Evolutionary conservation across 2,329 filamentous ascomycete genomes (phyloP), one percentile per base, ranked within the genome.

Genomic region (Boeremia lycopersici): DNA sequence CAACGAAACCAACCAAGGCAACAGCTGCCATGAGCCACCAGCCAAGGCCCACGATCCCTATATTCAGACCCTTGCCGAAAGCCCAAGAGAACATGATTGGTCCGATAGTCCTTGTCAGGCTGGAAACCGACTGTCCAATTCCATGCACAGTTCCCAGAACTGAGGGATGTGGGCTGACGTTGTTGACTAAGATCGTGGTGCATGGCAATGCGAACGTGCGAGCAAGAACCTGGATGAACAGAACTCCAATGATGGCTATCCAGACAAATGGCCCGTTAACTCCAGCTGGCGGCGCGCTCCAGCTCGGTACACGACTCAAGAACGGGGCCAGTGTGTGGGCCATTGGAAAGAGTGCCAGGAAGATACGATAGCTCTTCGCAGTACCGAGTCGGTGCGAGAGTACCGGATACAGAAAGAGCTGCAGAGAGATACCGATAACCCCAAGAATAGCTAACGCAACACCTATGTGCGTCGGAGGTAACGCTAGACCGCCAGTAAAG

Each of bases 11-110:
- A 19, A 76, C 72, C 0, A 83, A 58, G 0, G 83, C 83, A 7
- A 86, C 74, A 3, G 73, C 71, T 10, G 78, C 78, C 35, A 87
- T 67, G 0, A 76, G 76, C 85, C 85, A 87, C 75, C 82, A 87
- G 0, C 83, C 81, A 7, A 82, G 75, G 1, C 85, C 86, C 0
- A 89, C 80, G 2, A 86, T 61, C 0, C 86, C 86, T 28, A 77
- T 73, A 30, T 81, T 78, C 19, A 89, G 67, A 0, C 86, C 86
- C 9, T 79, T 68, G 0, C 86, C 86, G 60, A 87, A 89, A 1
- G 86, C 63, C 63, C 80, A 83, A 0, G 85, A 85, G n/a, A 84
- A 81, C 12, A 86, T 45, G 10, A 87, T 74, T 0, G 86, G 86
- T 0, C 86, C 86, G 10, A 88, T 61, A 0, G 86, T 88, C 13